Evolutionary conservation across 768 basidiomycete genomes (phyloP).

Genomic region (Tylopilus sp.): DNA sequence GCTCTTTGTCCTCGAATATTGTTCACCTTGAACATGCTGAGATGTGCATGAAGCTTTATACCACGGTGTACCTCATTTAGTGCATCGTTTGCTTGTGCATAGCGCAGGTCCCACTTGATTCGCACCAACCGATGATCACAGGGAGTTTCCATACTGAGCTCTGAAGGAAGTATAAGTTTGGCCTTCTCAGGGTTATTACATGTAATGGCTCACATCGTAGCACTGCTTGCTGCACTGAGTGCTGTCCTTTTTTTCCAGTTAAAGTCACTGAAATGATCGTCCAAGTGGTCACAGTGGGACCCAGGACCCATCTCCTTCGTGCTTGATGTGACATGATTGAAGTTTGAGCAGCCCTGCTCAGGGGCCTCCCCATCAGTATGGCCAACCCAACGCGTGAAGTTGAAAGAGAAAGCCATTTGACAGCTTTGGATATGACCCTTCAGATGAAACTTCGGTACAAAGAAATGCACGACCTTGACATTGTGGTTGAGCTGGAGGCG

Average conservation of each 20-base stretch:
- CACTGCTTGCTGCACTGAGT: not conserved
- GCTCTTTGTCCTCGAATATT: not conserved
- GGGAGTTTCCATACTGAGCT: not conserved
- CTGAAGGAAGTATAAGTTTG: not conserved
- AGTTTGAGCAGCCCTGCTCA: not conserved
- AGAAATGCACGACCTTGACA: not conserved
- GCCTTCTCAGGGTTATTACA: not conserved
- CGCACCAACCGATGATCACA: not conserved
- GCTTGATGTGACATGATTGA: not conserved
- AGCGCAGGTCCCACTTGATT: not conserved
- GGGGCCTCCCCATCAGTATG: not conserved
- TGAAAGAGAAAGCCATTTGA: not conserved
- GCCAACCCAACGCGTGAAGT: not conserved
- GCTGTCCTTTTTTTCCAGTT: not conserved
- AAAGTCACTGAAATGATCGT: not conserved
- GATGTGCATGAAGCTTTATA: not conserved
- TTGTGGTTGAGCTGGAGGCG: not conserved
- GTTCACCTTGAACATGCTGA: not conserved
- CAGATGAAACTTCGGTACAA: not conserved
- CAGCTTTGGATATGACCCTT: not conserved
- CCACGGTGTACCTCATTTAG: not conserved
- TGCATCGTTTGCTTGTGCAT: not conserved
- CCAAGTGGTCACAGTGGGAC: not conserved
- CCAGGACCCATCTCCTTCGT: not conserved
- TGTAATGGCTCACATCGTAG: too few species aligned